Base-by-base conservation (phyloP, 768 basidiomycete species). In the Kwoniella shandongensis region DNA sequence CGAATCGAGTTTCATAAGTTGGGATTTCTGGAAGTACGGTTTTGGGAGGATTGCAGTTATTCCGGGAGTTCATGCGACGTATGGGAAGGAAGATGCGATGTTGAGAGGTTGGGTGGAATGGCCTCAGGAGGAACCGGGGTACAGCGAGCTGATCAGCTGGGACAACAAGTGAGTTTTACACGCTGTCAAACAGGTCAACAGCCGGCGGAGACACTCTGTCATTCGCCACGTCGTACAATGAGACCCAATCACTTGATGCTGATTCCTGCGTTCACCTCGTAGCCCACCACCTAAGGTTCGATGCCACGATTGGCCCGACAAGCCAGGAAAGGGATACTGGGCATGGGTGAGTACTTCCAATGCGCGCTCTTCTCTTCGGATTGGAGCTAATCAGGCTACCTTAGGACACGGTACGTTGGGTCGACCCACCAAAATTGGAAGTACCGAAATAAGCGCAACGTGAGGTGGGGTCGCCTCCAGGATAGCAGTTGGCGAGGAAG, bases 231-330 rank as follows among this genome's bases (percentile, higher is more conserved):
- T n/a, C n/a, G n/a, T n/a, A n/a, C n/a, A n/a, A n/a, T n/a, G n/a
- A n/a, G n/a, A n/a, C n/a, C n/a, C n/a, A n/a, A n/a, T n/a, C n/a
- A n/a, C n/a, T n/a, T n/a, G n/a, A 26, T 22, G 20, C 11, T 23
- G 11, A 23, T 17, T n/a, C n/a, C n/a, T 27, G 20, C 8, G 23
- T 42, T 17, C 7, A 23, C 40, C 8, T 17, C 40, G 6, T 27
- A 72, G 70, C 25, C 70, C 70, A 18, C 70, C 70, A 18, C 51
- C 44, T 27, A 62, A 65, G 36, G 56, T 72, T 20, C 50, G 70
- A 59, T 72, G 70, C 54, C 70, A 72, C 44, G 70, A 72, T 48
- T 72, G 70, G 70, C 70, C 70, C 48, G 70, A 72, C 41, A 72
- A 72, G 49, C 63, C 62, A 15, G 70, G 70, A 12, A 72, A 72